Base-by-base conservation (phyloP, 805 yeast genomes). In the Teunomyces barrocoloradensis region DNA sequence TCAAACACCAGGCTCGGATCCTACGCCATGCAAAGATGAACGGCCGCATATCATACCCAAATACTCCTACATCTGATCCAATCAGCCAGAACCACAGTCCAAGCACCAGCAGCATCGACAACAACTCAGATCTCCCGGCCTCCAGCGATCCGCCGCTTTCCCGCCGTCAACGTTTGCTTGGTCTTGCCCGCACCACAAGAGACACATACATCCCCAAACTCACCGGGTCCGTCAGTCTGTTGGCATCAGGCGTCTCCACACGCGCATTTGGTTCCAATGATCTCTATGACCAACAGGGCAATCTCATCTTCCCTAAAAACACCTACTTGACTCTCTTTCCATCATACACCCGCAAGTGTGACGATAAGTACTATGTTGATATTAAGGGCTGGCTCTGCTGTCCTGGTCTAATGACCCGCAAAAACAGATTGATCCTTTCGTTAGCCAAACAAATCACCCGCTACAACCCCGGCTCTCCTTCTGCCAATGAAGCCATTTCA, bases 381-480 rank as follows among this genome's bases (percentile, higher is more conserved):
- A 80, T 91, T 2, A 75, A 87, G 38, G 96, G 97, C 5, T 80
- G 87, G 78, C 68, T 86, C 23, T 74, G 80, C 9, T 74, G 87
- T 36, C 89, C 90, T 0, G 95, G 95, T 0, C 70, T 77, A 6
- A 78, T 82, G 73, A 77, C 79, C 27, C 72, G 95, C 36, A 89
- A 85, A 58, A 89, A 89, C 63, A 70, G 84, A 48, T 62, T 91
- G 38, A 71, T 91, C 28, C 62, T 86, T 18, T 76, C 89, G 0
- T 65, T 89, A 38, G 88, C 89, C 3, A 80, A 80, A 50, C 89
- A 87, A 62, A 69, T 87, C 43, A 78, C 83, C 0, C 79, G 81
- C 43, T 66, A 63, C 46, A 64, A 63, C 20, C 48, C 58, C 1
- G 40, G 32, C 13, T 17, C 46, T 6, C 33, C 38, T 4, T 5